phyloP scores from a whole-genome alignment of 352 stramenopile genomes.

The Pythium phragmitis region DNA sequence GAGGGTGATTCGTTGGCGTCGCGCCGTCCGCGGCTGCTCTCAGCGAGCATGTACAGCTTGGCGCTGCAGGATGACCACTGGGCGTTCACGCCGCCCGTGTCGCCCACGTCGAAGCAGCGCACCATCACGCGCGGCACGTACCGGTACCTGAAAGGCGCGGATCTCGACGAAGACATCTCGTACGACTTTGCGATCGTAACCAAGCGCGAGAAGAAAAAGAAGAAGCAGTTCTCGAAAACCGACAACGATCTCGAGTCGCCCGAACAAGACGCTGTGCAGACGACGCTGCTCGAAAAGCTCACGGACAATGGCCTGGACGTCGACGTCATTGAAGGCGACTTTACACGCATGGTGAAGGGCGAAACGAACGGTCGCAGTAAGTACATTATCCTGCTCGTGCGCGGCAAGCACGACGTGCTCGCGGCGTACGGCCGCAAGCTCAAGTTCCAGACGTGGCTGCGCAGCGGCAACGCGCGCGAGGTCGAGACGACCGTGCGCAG shows the following conservation, averaged over 20 bases:
- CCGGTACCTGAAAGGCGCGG: conserved; percentile 55
- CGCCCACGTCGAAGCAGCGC: conserved; percentile 31
- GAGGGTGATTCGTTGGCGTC: conserved; percentile 2
- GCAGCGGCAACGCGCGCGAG: conserved; percentile 69
- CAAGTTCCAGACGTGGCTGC: conserved; percentile 76
- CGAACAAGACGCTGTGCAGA: conserved; percentile 40
- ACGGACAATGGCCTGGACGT: conserved; percentile 66
- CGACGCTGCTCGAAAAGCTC: conserved; percentile 54
- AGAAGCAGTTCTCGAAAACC: conserved; percentile 8
- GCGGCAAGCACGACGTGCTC: conserved; percentile 63
- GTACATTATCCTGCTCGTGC: conserved; percentile 74
- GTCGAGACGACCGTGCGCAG: conserved; percentile 59
- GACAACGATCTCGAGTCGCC: conserved; percentile 14
- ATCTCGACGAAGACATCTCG: conserved; percentile 38
- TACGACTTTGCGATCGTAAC: conserved; percentile 85
- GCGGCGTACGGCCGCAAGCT: conserved; percentile 56
- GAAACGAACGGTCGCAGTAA: conserved; percentile 41
- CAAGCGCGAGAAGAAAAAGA: conserved; percentile 31
- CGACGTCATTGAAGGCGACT: conserved; percentile 71
- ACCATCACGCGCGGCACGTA: conserved; percentile 39
- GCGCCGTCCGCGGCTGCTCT: conserved; percentile 34
- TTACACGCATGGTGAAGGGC: conserved; percentile 41
- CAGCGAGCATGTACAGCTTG: conserved; percentile 45
- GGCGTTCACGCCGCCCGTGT: conserved; percentile 47
- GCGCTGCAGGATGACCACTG: conserved; percentile 63